Evolutionary conservation across 2,329 filamentous ascomycete genomes (phyloP), one percentile per base, ranked within the genome.

Genomic region (Diaporthe sp.): DNA sequence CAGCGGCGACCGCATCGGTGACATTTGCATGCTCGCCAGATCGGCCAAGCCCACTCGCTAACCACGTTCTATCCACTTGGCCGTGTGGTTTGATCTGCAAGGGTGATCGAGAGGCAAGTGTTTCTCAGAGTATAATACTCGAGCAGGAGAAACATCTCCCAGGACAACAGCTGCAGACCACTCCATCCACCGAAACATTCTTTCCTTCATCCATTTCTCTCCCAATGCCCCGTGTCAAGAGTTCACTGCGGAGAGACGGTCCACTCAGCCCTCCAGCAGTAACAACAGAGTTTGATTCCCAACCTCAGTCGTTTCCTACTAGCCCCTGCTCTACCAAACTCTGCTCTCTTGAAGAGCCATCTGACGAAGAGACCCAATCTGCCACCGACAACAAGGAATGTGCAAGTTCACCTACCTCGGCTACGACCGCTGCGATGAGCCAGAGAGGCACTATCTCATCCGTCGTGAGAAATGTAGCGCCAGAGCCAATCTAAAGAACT

Each of bases 371-470:
- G 25, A 5, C 15, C 59, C 67, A 49, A 42, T 12, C n/a, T n/a
- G n/a, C 28, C 73, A 22, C 51, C 51, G 55, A 62, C 37, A 31
- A 37, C 9, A 4, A 19, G 58, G 55, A 19, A 77, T 77, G 75
- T 77, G 75, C 57, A 77, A 73, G 55, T 77, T 77, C 70, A 77
- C 75, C 75, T 77, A 77, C 62, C 73, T 77, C 55, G 75, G 75
- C 22, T 77, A 77, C 67, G 70, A 55, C 34, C 69, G 69, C 55
- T 77, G 75, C 34, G 75, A 77, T 55, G 75, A 77, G 73, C 75
- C 75, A 25, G 75, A 77, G 34, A 75, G 75, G 61, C 75, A 77
- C 58, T 77, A 77, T 46, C 71, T 77, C 69, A 75, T 77, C 73
- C 75, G 75, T 34, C 75, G 75, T 59, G 75, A 75, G 69, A 77